These are phyloP conservation scores for Beauveria brongniartii DNA, from an alignment of 2,329 filamentous ascomycete genomes.

Conservation along the genomic window DNA sequence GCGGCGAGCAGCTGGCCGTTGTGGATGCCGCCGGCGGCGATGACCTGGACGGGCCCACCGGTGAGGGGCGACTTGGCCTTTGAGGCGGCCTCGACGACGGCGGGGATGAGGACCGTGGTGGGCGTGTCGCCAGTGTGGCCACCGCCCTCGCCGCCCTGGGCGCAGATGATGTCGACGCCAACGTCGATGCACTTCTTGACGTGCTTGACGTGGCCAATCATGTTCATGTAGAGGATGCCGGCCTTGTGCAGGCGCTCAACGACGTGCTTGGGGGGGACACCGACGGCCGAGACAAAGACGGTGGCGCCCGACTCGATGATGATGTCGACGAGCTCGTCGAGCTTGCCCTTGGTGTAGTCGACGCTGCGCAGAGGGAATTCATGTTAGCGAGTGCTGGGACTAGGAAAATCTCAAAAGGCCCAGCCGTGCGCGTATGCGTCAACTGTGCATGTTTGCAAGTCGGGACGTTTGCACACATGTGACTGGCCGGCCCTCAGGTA, in stretches of 20 bases:
- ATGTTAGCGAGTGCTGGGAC: constrained; percentile 2
- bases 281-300: constrained; percentile 95
- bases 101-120: constrained; percentile 85
- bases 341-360: constrained; percentile 99
- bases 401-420: no score
- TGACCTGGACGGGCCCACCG: constrained; percentile 77
- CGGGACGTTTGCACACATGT: neutral
- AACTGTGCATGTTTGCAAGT: neutral
- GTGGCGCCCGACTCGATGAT: constrained; percentile 86
- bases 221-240: constrained; percentile 98
- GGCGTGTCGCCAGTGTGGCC: constrained; percentile 94
- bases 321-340: constrained; percentile 80
- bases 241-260: constrained; percentile 84
- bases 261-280: constrained; percentile 79
- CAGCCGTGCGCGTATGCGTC: neutral
- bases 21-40: constrained; percentile 90
- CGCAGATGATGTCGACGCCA: constrained; percentile 94
- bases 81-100: constrained; percentile 74
- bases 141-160: constrained; percentile 94
- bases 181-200: constrained; percentile 90
- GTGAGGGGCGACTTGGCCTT: constrained; percentile 81
- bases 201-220: constrained; percentile 99
- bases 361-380: constrained; percentile 52
- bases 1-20: constrained; percentile 87
- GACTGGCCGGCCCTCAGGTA: neutral